Percentiles rank a stretch among this genome's conserved stretches.
phyloP scores from a whole-genome alignment of 768 basidiomycete species.

The Pulveroboletus sp. region DNA sequence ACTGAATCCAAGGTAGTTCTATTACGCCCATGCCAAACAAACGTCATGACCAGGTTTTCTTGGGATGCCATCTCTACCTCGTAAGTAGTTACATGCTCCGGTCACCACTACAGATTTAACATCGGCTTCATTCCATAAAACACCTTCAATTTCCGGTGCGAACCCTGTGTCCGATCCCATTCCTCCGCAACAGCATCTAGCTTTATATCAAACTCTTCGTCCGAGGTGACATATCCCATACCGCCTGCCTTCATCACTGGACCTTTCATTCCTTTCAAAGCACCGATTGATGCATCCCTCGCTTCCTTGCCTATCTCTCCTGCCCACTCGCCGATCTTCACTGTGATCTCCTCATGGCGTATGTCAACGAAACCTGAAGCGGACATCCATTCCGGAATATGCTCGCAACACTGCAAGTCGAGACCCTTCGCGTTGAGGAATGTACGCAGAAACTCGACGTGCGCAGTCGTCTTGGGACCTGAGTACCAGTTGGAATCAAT shows the following conservation, averaged over 20 bases:
- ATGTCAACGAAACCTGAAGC: slow-evolving; percentile 4
- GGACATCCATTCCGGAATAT: slow-evolving; percentile 9
- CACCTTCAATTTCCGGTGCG: slow-evolving; percentile 4
- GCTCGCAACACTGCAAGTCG: slow-evolving; percentile 9
- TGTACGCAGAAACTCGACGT: slow-evolving; percentile 6
- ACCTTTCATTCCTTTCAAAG: slow-evolving; percentile 19
- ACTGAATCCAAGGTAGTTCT: no score
- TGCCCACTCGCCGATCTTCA: slow-evolving; percentile 20
- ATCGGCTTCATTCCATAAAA: slow-evolving; percentile 8
- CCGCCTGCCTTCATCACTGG: slow-evolving; percentile 23
- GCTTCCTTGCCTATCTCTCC: slow-evolving; percentile 16
- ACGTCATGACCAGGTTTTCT: no score
- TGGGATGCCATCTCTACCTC: no score
- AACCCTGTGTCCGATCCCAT: slow-evolving; percentile 16
- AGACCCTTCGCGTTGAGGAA: slow-evolving; percentile 12
- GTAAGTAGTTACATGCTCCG: no score
- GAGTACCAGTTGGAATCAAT: slow-evolving; percentile 16
- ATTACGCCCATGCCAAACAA: no score
- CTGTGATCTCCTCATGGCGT: slow-evolving; percentile 3
- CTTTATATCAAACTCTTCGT: slow-evolving; percentile 16
- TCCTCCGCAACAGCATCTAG: slow-evolving; percentile 20
- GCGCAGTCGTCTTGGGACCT: slow-evolving; percentile 5
- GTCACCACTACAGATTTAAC: background rate
- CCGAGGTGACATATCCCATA: slow-evolving; percentile 14
- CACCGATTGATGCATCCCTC: slow-evolving; percentile 18